Conservation (phyloP, 345 rosid species). For the Physaria fendleri region DNA sequence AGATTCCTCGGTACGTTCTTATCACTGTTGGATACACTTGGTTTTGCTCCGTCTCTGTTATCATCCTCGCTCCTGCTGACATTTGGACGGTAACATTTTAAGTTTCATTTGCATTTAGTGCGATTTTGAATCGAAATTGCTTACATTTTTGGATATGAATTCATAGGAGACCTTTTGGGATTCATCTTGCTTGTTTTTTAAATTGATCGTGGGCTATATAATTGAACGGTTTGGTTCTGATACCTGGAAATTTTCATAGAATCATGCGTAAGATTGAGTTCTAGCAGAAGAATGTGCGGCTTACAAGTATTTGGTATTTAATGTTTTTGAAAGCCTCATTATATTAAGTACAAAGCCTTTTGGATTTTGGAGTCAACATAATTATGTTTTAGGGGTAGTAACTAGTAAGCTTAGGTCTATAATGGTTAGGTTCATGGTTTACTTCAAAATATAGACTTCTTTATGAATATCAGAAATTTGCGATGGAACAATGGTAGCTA, state of each 20-base stretch:
- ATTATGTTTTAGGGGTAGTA: background rate
- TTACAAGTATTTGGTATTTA: background rate
- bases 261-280: background rate
- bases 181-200: conserved; percentile 2
- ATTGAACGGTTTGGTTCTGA: too few relatives aligned
- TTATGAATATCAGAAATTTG: too few relatives aligned
- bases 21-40: conserved; percentile 96
- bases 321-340: background rate
- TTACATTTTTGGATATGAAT: background rate
- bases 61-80: conserved; percentile 96
- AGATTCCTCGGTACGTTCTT: conserved; percentile 83
- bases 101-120: background rate
- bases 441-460: background rate
- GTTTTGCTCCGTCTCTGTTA: conserved; percentile 95
- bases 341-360: background rate
- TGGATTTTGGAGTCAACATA: background rate
- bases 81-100: conserved; percentile 64
- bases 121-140: background rate
- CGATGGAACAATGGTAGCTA: background rate
- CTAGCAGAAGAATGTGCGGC: background rate
- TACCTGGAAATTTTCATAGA: background rate
- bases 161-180: background rate
- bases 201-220: background rate
- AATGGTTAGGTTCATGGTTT: background rate
- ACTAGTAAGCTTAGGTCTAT: background rate